Conservation (phyloP, 257 asterid genomes). For the Capsicum chinense region DNA sequence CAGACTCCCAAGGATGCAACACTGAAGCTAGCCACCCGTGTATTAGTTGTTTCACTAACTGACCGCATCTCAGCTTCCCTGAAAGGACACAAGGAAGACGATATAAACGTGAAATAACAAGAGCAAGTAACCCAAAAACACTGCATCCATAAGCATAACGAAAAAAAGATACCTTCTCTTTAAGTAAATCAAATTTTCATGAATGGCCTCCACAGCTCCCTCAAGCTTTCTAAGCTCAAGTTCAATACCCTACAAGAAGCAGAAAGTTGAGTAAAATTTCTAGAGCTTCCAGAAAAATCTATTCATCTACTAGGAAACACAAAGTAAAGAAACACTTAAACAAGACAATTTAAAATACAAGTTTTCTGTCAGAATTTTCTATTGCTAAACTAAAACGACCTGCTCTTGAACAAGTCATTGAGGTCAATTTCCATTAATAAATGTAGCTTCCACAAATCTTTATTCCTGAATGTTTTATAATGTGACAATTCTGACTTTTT, state of each 20-base stretch:
- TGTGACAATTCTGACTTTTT: neutral
- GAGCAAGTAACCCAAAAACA: constrained; percentile 4
- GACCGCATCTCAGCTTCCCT: constrained; percentile 85
- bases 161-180: constrained; percentile 58
- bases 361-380: neutral
- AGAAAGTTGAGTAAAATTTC: constrained; percentile 23
- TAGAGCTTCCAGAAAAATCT: neutral
- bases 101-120: neutral
- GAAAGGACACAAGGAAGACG: constrained; percentile 30
- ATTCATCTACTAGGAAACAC: neutral
- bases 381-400: neutral
- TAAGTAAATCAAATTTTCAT: constrained; percentile 74
- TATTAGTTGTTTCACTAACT: constrained; percentile 67
- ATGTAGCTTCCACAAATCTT: neutral
- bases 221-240: constrained; percentile 92
- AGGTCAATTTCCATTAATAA: neutral
- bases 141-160: neutral
- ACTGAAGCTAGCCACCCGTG: constrained; percentile 83
- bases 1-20: constrained; percentile 73
- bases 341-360: neutral
- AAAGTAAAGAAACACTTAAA: neutral
- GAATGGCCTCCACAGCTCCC: constrained; percentile 88
- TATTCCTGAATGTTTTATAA: neutral
- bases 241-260: constrained; percentile 72
- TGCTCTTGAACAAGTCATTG: neutral